These are phyloP conservation scores for Kwoniella shivajii DNA, from an alignment of 1,284 basidiomycete genomes.

Conservation along the genomic window DNA sequence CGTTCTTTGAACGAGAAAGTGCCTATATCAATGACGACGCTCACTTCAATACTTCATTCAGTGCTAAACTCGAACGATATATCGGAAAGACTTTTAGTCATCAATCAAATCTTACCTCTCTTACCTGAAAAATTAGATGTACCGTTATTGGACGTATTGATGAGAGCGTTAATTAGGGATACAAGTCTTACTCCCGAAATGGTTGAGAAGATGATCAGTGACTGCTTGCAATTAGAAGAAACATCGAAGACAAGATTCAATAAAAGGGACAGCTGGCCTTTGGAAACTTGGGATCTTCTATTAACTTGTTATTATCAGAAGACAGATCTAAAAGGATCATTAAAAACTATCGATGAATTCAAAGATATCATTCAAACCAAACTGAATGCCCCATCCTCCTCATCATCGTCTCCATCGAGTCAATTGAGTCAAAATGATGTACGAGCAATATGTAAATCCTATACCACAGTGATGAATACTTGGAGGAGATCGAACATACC, in stretches of 20 bases:
- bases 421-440: background rate
- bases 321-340: conserved; percentile 15
- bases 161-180: conserved; percentile 13
- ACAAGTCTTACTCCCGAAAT: conserved; percentile 6
- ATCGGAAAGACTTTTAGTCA: background rate
- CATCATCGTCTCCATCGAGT: background rate
- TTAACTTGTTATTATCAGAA: conserved; percentile 9
- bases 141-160: conserved; percentile 31
- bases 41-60: conserved; percentile 18
- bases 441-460: conserved; percentile 7
- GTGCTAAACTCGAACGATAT: background rate
- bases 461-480: conserved; percentile 13
- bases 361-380: conserved; percentile 5
- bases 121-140: conserved; percentile 34
- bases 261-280: conserved; percentile 15
- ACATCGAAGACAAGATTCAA: background rate
- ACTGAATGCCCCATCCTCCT: background rate
- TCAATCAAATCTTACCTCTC: conserved; percentile 19
- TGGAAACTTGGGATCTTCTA: conserved; percentile 26
- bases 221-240: conserved; percentile 19
- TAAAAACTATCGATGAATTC: conserved; percentile 17
- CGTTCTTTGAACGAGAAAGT: conserved; percentile 19
- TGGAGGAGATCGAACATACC: background rate
- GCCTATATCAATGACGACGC: conserved; percentile 13
- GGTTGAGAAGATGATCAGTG: conserved; percentile 21